A percentile compares a stretch with the other conserved stretches of the same genome.
Evolutionary conservation across 106 monocot genomes (phyloP).

Genomic region (Allium cepa): DNA sequence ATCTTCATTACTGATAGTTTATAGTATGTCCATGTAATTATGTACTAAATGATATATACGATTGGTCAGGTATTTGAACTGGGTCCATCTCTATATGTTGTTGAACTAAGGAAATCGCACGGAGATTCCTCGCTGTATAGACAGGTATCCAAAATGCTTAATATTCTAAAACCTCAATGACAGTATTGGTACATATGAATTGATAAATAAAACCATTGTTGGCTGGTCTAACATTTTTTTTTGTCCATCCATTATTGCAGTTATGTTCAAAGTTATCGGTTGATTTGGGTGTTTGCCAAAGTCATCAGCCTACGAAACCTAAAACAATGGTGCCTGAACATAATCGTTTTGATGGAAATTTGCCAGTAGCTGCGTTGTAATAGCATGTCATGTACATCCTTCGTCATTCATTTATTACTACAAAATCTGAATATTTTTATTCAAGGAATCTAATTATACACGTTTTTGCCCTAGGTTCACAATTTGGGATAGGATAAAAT

Average conservation of each 20-base stretch:
- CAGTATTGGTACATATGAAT: no score
- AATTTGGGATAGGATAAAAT: no score
- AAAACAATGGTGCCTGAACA: conserved; percentile 21
- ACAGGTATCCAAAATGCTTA: conserved; percentile 30
- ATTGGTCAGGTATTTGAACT: conserved; percentile 65
- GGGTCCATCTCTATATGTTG: conserved; percentile 70
- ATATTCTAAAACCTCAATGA: background rate
- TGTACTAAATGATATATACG: no score
- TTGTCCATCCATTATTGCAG: conserved; percentile 17
- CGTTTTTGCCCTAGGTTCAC: no score
- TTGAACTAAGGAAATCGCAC: conserved; percentile 61
- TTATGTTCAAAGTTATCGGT: conserved; percentile 51
- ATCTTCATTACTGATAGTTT: no score
- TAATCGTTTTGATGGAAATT: conserved; percentile 17
- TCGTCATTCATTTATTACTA: no score
- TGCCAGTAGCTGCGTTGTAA: conserved; percentile 18
- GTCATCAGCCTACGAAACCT: conserved; percentile 26
- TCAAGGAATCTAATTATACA: no score
- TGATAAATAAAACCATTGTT: no score
- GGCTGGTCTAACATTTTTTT: no score
- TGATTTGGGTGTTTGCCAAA: conserved; percentile 43
- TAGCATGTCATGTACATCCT: conserved; percentile 4
- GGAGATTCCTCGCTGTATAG: conserved; percentile 69
- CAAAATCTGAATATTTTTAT: no score
- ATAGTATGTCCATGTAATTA: no score